Evolutionary conservation across 2,329 filamentous ascomycete species (phyloP).

Genomic region (Colletotrichum sp.): DNA sequence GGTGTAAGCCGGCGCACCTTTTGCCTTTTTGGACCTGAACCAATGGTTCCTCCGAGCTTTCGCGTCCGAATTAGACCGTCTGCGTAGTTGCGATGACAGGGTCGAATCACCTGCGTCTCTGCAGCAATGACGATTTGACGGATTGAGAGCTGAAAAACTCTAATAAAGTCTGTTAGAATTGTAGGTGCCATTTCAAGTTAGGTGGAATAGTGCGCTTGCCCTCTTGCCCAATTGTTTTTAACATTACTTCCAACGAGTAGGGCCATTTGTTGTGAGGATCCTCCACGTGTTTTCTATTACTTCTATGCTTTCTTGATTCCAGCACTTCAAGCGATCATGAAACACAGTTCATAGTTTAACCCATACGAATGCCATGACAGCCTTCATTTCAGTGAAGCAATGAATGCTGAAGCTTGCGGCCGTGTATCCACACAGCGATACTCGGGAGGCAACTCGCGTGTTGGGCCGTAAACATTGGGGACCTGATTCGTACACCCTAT

Average conservation of each 20-base stretch:
- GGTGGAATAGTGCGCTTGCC: neutral
- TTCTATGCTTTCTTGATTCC: neutral
- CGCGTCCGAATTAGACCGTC: neutral
- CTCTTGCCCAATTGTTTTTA: neutral
- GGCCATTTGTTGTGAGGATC: neutral
- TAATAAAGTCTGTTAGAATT: neutral
- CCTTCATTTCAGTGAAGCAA: neutral
- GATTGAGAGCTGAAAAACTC: neutral
- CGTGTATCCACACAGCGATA: too few species aligned
- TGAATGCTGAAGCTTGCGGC: neutral
- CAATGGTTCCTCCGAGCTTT: conserved; percentile 7
- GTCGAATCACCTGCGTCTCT: neutral
- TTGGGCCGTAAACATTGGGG: too few species aligned
- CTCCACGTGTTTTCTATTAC: accelerated
- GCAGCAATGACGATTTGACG: neutral
- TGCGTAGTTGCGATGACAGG: neutral
- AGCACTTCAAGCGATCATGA: neutral
- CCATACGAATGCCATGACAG: neutral
- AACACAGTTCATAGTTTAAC: neutral
- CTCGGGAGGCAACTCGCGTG: too few species aligned
- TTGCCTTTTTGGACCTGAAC: neutral
- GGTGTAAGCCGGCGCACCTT: neutral
- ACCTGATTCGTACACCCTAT: too few species aligned
- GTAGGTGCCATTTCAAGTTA: neutral
- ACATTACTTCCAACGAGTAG: neutral